These are phyloP conservation scores for Verticillium longisporum DNA, from an alignment of 2,329 filamentous ascomycete species.

Conservation along the genomic window DNA sequence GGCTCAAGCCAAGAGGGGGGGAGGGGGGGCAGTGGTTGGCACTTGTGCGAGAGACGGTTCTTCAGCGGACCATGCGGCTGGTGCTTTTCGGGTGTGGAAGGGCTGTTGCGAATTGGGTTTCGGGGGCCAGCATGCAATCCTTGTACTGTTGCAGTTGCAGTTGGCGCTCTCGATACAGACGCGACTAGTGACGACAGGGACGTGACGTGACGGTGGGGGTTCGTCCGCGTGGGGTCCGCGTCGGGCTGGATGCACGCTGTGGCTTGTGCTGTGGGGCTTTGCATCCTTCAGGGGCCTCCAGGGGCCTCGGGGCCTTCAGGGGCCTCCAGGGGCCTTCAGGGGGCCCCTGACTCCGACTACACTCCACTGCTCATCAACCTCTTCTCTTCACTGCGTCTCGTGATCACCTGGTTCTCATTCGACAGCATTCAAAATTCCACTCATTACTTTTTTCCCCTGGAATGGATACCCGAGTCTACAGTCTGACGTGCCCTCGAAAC, in stretches of 20 bases:
- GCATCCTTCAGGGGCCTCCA: too few relatives aligned
- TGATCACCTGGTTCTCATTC: too few relatives aligned
- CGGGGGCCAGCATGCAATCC: background rate
- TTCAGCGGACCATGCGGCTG: background rate
- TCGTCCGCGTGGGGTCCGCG: background rate
- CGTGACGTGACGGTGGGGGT: background rate
- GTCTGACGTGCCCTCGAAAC: too few relatives aligned
- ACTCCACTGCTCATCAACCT: too few relatives aligned
- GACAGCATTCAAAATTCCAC: too few relatives aligned
- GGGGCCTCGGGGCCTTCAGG: too few relatives aligned
- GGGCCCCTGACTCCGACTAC: too few relatives aligned
- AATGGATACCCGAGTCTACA: too few relatives aligned
- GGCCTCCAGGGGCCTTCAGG: too few relatives aligned
- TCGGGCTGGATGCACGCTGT: background rate
- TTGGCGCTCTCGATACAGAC: background rate
- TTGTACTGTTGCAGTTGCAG: background rate
- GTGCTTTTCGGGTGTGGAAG: background rate
- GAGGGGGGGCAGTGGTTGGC: background rate
- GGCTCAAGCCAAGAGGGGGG: background rate
- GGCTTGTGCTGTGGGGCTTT: too few relatives aligned
- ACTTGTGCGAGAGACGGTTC: background rate
- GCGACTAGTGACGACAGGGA: background rate
- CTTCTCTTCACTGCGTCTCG: too few relatives aligned
- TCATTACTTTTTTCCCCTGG: too few relatives aligned
- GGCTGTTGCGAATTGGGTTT: background rate